These are phyloP conservation scores for Pseudisothecium myosuroides DNA, from an alignment of 225 moss, liverwort and hornwort species.

Conservation along the genomic window DNA sequence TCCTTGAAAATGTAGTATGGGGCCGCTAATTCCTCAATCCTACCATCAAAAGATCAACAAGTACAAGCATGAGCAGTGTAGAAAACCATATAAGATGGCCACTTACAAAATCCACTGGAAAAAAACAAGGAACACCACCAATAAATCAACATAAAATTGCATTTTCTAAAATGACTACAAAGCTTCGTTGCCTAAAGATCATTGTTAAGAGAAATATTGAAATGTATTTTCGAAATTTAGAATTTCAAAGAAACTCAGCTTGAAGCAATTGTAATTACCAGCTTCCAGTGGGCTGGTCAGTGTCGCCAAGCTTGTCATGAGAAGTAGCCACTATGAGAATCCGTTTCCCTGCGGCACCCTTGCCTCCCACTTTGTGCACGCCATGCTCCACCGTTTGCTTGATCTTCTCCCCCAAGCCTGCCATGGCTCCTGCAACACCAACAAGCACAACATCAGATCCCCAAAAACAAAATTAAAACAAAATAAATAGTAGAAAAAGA, in stretches of 20 bases:
- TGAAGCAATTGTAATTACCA: constrained; percentile 29
- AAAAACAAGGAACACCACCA: background rate
- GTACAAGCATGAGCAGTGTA: background rate
- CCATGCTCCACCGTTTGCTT: constrained; percentile 16
- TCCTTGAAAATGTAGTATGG: constrained; percentile 64
- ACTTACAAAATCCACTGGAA: background rate
- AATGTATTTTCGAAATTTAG: background rate
- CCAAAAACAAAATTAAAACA: background rate
- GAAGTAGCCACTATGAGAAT: constrained; percentile 76
- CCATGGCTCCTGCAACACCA: constrained; percentile 7
- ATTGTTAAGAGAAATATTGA: background rate
- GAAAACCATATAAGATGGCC: background rate
- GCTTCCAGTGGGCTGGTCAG: constrained; percentile 34
- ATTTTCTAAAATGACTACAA: background rate
- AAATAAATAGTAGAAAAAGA: background rate
- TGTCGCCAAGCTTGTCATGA: constrained; percentile 18
- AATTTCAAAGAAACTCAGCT: background rate
- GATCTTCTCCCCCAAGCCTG: constrained; percentile 17
- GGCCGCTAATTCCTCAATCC: constrained; percentile 71
- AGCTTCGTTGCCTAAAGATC: background rate
- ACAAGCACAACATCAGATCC: background rate
- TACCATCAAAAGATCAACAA: background rate
- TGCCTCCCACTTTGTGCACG: background rate
- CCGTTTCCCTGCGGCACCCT: constrained; percentile 35
- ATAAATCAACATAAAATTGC: background rate